phyloP scores from a whole-genome alignment of 306 rosid genomes.

The Rosa chinensis region DNA sequence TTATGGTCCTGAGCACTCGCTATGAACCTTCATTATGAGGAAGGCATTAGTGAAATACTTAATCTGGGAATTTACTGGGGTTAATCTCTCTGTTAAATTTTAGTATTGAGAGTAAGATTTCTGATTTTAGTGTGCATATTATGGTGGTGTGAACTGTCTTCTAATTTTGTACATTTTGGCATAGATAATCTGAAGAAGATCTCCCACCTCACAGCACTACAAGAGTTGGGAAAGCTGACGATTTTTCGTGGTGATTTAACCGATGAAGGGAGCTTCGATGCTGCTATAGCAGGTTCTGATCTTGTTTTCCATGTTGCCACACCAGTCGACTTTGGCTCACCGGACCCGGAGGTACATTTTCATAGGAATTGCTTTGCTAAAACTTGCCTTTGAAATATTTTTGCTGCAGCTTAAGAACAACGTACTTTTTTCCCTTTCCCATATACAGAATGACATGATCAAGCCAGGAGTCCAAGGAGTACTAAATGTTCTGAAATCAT shows the following conservation, averaged over 20 bases:
- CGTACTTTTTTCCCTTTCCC: not conserved
- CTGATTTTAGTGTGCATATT: not conserved
- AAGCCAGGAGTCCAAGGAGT: conserved; percentile 79
- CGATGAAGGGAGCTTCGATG: conserved; percentile 59
- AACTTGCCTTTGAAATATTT: not conserved
- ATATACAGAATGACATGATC: conserved; percentile 74
- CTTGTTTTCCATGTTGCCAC: conserved; percentile 85
- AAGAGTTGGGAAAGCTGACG: conserved; percentile 54
- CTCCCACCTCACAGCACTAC: conserved; percentile 55
- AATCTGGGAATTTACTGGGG: not conserved
- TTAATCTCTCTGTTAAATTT: not conserved
- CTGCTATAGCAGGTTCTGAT: conserved; percentile 66
- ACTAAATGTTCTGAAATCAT: conserved; percentile 62
- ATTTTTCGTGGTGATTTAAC: conserved; percentile 67
- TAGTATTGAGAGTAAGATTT: not conserved
- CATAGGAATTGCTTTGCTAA: not conserved
- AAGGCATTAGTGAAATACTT: not conserved
- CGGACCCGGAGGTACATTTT: conserved; percentile 75
- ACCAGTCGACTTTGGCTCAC: conserved; percentile 72
- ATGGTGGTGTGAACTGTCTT: not conserved
- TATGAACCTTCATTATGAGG: not conserved
- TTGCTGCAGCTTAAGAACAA: not conserved
- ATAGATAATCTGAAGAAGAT: conserved; percentile 57
- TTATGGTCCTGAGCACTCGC: no score
- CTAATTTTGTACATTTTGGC: conserved; percentile 5